Evolutionary conservation across 2,329 filamentous ascomycete genomes (phyloP).

Genomic region (Nakataea oryzae): DNA sequence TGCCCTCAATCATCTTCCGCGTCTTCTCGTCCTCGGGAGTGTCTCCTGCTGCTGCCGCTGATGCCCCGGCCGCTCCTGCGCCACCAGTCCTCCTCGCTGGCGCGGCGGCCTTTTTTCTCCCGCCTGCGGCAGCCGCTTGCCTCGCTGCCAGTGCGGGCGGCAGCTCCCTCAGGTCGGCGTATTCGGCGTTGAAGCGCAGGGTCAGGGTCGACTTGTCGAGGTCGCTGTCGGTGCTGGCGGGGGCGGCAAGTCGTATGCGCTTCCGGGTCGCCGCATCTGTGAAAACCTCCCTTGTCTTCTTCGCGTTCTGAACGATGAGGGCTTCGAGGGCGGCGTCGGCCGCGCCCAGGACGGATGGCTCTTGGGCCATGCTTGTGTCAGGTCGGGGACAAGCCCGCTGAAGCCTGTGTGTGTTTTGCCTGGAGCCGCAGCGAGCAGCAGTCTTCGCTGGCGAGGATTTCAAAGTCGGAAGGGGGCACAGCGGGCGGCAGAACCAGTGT

Average conservation of each 20-base stretch:
- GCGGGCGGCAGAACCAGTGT: background rate
- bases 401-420: background rate
- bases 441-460: background rate
- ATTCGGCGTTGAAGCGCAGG: constrained; percentile 60
- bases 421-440: background rate
- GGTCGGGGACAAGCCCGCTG: background rate
- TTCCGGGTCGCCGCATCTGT: constrained; percentile 18
- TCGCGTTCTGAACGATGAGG: constrained; percentile 30
- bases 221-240: constrained; percentile 25
- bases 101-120: constrained; percentile 40
- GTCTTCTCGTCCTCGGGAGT: constrained; percentile 31
- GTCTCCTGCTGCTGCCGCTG: constrained; percentile 20
- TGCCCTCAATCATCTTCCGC: constrained; percentile 57
- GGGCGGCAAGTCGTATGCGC: constrained; percentile 23
- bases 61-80: constrained; percentile 34
- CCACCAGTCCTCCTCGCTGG: constrained; percentile 57
- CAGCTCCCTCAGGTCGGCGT: constrained; percentile 65
- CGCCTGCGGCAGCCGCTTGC: constrained; percentile 54
- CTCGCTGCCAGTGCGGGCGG: constrained; percentile 72
- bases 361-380: constrained; percentile 17
- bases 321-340: constrained; percentile 18
- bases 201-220: constrained; percentile 33
- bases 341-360: constrained; percentile 14
- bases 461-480: background rate
- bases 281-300: constrained; percentile 27